phyloP scores from a whole-genome alignment of 2,329 filamentous ascomycete genomes.

The Ceratocystis cubensis region DNA sequence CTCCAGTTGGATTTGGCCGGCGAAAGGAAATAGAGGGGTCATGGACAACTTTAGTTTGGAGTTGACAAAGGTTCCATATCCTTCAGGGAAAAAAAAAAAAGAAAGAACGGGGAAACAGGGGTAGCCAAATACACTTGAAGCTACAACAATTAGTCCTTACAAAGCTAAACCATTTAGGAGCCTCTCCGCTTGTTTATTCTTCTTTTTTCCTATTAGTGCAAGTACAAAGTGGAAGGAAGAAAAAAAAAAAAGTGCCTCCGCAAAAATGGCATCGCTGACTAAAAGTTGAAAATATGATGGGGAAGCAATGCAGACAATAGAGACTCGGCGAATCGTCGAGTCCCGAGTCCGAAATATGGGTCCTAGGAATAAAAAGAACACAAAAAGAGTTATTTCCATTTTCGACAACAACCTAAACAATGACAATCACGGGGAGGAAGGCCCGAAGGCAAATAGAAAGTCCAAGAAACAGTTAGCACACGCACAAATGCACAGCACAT shows the following conservation, averaged over 20 bases:
- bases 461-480: background rate
- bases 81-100: background rate
- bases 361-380: background rate
- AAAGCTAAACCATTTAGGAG: background rate
- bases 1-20: too few species aligned
- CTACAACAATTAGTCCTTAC: background rate
- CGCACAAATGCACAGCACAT: background rate
- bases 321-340: background rate
- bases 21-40: background rate
- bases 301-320: background rate
- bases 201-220: background rate
- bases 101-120: background rate
- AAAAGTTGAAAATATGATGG: background rate
- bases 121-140: background rate
- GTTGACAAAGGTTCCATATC: background rate
- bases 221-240: background rate
- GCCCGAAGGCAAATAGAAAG: background rate
- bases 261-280: background rate
- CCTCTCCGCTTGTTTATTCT: background rate
- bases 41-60: background rate
- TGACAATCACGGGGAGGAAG: background rate
- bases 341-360: constrained; percentile 1
- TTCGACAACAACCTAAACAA: background rate
- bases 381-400: background rate
- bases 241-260: background rate